A percentile compares a stretch with the other conserved stretches of the same genome.
These are phyloP conservation scores for Crithidia expoeki DNA, from an alignment of 208 protist species.

Conservation along the genomic window DNA sequence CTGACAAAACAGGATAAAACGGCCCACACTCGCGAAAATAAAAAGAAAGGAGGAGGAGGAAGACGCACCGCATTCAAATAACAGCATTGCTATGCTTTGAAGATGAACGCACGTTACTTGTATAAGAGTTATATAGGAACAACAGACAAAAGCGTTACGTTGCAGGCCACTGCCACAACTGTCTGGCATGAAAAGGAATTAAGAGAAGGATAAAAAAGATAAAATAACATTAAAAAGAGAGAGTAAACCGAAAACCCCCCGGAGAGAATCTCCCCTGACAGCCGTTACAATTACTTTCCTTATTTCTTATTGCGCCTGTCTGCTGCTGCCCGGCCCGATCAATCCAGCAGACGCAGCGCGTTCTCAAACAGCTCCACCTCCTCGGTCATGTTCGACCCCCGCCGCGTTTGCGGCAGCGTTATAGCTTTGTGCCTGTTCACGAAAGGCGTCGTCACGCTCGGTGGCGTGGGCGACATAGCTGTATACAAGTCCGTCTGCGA, in stretches of 20 bases:
- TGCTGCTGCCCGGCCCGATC: background rate
- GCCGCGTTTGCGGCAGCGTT: background rate
- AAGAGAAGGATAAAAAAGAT: conserved; percentile 11
- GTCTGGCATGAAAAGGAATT: background rate
- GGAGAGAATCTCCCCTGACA: too few relatives aligned
- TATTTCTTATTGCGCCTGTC: background rate
- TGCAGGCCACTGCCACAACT: background rate
- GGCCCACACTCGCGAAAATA: conserved; percentile 1
- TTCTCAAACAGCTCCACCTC: conserved; percentile 7
- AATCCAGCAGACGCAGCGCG: conserved; percentile 19
- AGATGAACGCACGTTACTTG: background rate
- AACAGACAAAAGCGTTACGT: background rate
- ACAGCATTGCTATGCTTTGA: conserved; percentile 3
- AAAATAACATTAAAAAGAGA: conserved; percentile 19
- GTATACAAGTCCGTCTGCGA: background rate
- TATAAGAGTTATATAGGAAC: background rate
- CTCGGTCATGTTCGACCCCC: background rate
- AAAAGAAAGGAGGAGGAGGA: conserved; percentile 17
- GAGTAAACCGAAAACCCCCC: background rate
- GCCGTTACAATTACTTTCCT: too few relatives aligned
- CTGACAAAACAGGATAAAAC: background rate
- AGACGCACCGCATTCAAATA: conserved; percentile 15
- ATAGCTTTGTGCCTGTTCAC: background rate
- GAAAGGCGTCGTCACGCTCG: background rate
- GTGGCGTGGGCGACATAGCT: background rate